Conservation (phyloP, 495 filamentous ascomycete genomes). For the Penicillium tannophilum region DNA sequence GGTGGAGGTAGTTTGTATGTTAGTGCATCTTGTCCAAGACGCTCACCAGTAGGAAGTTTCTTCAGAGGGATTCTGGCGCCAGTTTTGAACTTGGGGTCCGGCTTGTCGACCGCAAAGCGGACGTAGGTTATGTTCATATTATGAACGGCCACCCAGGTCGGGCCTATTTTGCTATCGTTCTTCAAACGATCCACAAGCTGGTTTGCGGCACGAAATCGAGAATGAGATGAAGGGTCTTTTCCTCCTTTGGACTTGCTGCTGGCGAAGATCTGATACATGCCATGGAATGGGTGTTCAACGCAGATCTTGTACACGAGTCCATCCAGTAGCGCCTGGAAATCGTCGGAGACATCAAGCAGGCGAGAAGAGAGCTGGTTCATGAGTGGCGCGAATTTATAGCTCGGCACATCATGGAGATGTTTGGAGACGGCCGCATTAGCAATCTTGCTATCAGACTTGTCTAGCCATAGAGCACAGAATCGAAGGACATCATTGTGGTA, state of each 20-base stretch:
- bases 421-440: slow-evolving; percentile 76
- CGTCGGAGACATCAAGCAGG: slow-evolving; percentile 64
- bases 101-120: slow-evolving; percentile 65
- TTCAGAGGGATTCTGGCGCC: slow-evolving; percentile 65
- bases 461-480: slow-evolving; percentile 95
- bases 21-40: slow-evolving; percentile 58
- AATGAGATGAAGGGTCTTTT: slow-evolving; percentile 71
- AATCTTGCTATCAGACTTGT: slow-evolving; percentile 68
- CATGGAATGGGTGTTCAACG: slow-evolving; percentile 90
- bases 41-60: slow-evolving; percentile 55
- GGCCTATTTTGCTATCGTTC: slow-evolving; percentile 43
- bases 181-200: slow-evolving; percentile 63
- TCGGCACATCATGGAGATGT: slow-evolving; percentile 73
- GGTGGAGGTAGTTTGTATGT: slow-evolving; percentile 76
- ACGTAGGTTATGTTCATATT: slow-evolving; percentile 75
- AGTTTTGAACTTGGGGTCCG: slow-evolving; percentile 63
- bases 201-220: slow-evolving; percentile 70
- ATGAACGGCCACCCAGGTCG: slow-evolving; percentile 67
- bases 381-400: slow-evolving; percentile 84
- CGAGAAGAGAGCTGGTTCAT: slow-evolving; percentile 97
- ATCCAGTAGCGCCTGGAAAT: slow-evolving; percentile 76
- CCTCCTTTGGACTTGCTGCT: slow-evolving; percentile 65
- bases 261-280: slow-evolving; percentile 93
- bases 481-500: slow-evolving; percentile 88
- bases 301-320: slow-evolving; percentile 78